phyloP scores from a whole-genome alignment of 73 alveolate genomes.

The Uronychia setigera region DNA sequence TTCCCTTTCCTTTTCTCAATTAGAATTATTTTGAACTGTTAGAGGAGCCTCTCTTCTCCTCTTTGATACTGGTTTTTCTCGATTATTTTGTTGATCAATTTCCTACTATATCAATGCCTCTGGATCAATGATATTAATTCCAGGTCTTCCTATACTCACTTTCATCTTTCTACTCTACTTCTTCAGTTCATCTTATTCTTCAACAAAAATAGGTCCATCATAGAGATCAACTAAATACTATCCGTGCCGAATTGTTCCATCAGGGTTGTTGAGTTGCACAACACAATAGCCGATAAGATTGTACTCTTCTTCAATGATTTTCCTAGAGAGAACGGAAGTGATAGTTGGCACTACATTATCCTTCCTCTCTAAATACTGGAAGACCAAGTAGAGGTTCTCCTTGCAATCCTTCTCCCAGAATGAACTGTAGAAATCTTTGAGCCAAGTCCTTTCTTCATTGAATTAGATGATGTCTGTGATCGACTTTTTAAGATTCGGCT shows the following conservation, averaged over 20 bases:
- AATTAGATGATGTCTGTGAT: slow-evolving; percentile 21
- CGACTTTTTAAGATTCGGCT: background rate
- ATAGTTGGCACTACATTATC: slow-evolving; percentile 40
- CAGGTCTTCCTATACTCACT: slow-evolving; percentile 54
- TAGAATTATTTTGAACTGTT: background rate
- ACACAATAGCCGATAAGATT: slow-evolving; percentile 59
- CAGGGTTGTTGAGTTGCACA: slow-evolving; percentile 48
- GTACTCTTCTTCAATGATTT: slow-evolving; percentile 52
- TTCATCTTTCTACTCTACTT: slow-evolving; percentile 22
- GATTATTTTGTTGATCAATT: background rate
- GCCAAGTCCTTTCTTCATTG: slow-evolving; percentile 54
- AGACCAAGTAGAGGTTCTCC: slow-evolving; percentile 50
- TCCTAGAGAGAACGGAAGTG: slow-evolving; percentile 41
- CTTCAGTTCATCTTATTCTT: slow-evolving; percentile 61
- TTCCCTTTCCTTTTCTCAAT: slow-evolving; percentile 1
- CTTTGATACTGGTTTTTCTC: background rate
- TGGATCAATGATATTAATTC: slow-evolving; percentile 5
- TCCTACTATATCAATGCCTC: too few species aligned
- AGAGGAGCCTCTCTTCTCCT: background rate
- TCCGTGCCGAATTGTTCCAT: slow-evolving; percentile 62
- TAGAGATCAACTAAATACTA: slow-evolving; percentile 41
- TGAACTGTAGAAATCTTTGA: slow-evolving; percentile 45
- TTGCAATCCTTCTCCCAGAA: slow-evolving; percentile 62
- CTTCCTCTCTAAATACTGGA: slow-evolving; percentile 47
- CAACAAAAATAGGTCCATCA: slow-evolving; percentile 65